Evolutionary conservation across 2,329 filamentous ascomycete species (phyloP).

Genomic region (Cercospora sp.): DNA sequence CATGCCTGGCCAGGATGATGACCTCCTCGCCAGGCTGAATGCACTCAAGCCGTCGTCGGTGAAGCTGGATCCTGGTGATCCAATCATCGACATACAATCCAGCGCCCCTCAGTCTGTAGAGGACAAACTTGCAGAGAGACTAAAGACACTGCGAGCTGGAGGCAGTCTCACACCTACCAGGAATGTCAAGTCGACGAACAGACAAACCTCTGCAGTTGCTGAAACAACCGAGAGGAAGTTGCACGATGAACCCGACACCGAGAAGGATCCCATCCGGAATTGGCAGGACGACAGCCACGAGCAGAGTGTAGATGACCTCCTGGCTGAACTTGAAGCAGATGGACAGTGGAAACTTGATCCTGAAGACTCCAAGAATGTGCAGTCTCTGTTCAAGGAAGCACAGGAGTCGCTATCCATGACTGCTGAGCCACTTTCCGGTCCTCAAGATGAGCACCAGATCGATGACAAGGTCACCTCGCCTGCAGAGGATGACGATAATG

Average conservation of each 20-base stretch:
- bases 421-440: neutral
- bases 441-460: neutral
- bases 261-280: conserved; percentile 30
- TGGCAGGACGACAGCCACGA: conserved; percentile 46
- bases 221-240: conserved; percentile 1
- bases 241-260: conserved; percentile 27
- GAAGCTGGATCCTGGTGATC: conserved; percentile 31
- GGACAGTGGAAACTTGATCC: conserved; percentile 43
- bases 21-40: conserved; percentile 51
- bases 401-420: conserved; percentile 41
- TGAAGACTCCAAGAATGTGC: conserved; percentile 45
- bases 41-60: conserved; percentile 49
- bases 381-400: conserved; percentile 45
- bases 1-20: conserved; percentile 40
- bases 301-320: conserved; percentile 49
- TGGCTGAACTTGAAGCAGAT: conserved; percentile 45
- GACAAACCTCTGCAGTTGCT: neutral
- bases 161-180: neutral
- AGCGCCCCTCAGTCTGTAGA: conserved; percentile 28
- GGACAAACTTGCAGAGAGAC: conserved; percentile 37
- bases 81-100: conserved; percentile 30
- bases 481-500: conserved; percentile 4
- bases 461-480: conserved; percentile 1
- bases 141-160: conserved; percentile 34
- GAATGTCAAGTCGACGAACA: neutral